phyloP scores from a whole-genome alignment of 2,329 filamentous ascomycete species.

The Lecanicillium sp. region DNA sequence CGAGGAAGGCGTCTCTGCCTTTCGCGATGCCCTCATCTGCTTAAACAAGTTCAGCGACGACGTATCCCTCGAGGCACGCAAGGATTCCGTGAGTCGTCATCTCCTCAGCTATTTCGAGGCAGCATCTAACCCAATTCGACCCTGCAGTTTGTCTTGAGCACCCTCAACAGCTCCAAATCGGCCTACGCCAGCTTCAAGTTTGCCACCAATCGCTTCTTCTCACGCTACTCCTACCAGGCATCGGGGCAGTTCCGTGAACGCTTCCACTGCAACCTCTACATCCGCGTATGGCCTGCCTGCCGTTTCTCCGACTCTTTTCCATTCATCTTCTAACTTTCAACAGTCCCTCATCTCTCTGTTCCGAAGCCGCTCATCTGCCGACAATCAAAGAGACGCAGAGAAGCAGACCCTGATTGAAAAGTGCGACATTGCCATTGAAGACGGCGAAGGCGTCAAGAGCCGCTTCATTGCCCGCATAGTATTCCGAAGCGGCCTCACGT shows the following conservation, averaged over 20 bases:
- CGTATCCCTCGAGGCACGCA: slow-evolving; percentile 65
- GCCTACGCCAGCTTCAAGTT: slow-evolving; percentile 69
- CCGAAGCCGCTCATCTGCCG: slow-evolving; percentile 53
- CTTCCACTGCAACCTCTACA: slow-evolving; percentile 71
- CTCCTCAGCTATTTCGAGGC: background rate
- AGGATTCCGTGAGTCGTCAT: slow-evolving; percentile 47
- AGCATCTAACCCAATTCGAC: slow-evolving; percentile 5
- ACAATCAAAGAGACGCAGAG: slow-evolving; percentile 49
- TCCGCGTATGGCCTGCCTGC: slow-evolving; percentile 42
- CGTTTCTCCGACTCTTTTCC: background rate
- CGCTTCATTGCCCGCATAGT: slow-evolving; percentile 67
- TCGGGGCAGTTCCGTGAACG: slow-evolving; percentile 42
- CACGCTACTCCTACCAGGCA: slow-evolving; percentile 60
- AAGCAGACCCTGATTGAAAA: slow-evolving; percentile 64
- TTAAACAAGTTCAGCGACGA: slow-evolving; percentile 74
- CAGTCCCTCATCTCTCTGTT: slow-evolving; percentile 67
- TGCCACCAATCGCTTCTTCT: slow-evolving; percentile 61
- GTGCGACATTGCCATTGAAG: slow-evolving; percentile 68
- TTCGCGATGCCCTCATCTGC: slow-evolving; percentile 68
- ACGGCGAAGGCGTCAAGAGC: slow-evolving; percentile 62
- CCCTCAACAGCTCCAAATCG: slow-evolving; percentile 73
- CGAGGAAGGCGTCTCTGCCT: slow-evolving; percentile 61
- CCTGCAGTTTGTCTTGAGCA: slow-evolving; percentile 65
- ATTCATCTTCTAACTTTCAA: background rate
- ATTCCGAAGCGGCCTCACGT: slow-evolving; percentile 69